Evolutionary conservation across 495 filamentous ascomycete genomes (phyloP).

Genomic region (Pyrenopolyporus hunteri): DNA sequence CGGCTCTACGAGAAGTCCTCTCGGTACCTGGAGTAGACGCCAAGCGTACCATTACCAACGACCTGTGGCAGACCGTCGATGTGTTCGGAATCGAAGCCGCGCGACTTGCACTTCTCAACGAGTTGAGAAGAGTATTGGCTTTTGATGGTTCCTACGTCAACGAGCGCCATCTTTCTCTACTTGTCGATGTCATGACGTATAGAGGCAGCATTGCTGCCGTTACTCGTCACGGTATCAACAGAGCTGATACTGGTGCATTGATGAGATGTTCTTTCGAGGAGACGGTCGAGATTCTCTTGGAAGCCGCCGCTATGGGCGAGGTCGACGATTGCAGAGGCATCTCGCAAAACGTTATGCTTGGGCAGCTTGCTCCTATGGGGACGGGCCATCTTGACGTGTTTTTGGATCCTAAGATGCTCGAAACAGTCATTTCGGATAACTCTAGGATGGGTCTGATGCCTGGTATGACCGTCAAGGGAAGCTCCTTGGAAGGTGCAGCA

Average conservation of each 20-base stretch:
- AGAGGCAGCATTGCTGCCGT: conserved; percentile 92
- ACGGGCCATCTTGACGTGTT: conserved; percentile 94
- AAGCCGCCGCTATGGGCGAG: conserved; percentile 92
- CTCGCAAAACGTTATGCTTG: conserved; percentile 98
- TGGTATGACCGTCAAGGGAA: conserved; percentile 74
- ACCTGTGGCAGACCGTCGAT: conserved; percentile 89
- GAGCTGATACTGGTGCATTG: conserved; percentile 93
- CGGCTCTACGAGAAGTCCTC: conserved; percentile 80
- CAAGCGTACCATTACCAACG: conserved; percentile 90
- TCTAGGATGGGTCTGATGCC: conserved; percentile 79
- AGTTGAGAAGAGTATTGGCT: conserved; percentile 87
- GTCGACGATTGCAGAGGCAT: conserved; percentile 97
- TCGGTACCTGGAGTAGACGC: conserved; percentile 87
- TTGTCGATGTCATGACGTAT: conserved; percentile 98
- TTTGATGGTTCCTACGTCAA: conserved; percentile 99
- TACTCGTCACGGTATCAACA: conserved; percentile 97
- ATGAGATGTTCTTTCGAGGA: conserved; percentile 99
- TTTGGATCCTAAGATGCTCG: conserved; percentile 91
- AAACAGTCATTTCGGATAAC: conserved; percentile 91
- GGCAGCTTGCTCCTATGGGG: conserved; percentile 93
- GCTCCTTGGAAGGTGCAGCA: conserved; percentile 78
- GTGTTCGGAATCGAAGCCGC: conserved; percentile 97
- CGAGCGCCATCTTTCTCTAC: conserved; percentile 92
- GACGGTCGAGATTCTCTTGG: conserved; percentile 95
- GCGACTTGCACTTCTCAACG: conserved; percentile 80